Base-by-base conservation (phyloP, 1,284 basidiomycete species). In the Cryptococcus deneoformans region DNA sequence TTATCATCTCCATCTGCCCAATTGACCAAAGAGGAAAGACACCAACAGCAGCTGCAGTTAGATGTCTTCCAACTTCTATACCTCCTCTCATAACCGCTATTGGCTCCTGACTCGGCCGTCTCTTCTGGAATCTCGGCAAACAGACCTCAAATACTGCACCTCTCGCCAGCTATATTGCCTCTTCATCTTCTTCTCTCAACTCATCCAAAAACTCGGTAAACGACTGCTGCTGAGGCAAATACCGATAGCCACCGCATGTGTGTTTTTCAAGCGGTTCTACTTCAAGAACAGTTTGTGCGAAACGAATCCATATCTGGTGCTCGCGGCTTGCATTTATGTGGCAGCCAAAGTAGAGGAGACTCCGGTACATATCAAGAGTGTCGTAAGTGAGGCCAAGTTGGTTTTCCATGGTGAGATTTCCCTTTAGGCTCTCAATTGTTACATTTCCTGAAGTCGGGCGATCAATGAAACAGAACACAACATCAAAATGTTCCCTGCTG, bases 281-380 rank as follows among this genome's bases (percentile, higher is more conserved):
- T 80, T 94, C 64, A 92, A 93, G 80, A 96, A 93, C 73, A 83
- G 86, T 2, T 95, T 92, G 71, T 92, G 88, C 77, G 92, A 96
- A 70, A 94, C 93, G 0, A 93, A 97, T 66, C 92, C 91, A 0
- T 94, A 92, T 69, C 81, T 95, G 51, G 92, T 98, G 44, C 86
- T 92, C 39, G 87, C 92, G 0, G 91, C 93, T 0, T 98, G 94
- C 77, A 87, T 90, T 61, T 98, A 97, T 75, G 87, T 98, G 29
- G 93, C 95, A 2, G 90, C 93, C 4, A 99, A 99, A 76, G 91
- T 93, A 0, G 95, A 99, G 70, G 95, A 99, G 75, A 90, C 88
- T 0, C 93, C 95, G 0, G 84, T 94, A 0, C 93, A 96, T 72
- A 92, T 98, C 79, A 96, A 96, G 79, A 88, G 84, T 58, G 87